These are phyloP conservation scores for Eimeria necatrix DNA, from an alignment of 169 alveolate genomes.

Conservation along the genomic window DNA sequence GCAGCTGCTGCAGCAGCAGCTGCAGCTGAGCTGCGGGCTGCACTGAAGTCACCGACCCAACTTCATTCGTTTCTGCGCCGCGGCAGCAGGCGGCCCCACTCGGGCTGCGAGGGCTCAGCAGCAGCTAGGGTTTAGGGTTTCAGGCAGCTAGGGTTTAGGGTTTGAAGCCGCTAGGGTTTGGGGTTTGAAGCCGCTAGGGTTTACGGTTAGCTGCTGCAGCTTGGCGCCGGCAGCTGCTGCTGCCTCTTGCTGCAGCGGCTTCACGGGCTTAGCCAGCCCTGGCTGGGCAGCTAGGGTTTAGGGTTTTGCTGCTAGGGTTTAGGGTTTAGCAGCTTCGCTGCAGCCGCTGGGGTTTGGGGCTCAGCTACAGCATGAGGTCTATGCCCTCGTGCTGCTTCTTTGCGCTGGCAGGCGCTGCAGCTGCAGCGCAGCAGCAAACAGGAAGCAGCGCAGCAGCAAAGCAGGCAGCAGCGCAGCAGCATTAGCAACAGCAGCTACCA, in stretches of 20 bases:
- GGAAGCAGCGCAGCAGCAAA: neutral
- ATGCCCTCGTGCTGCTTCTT: conserved; percentile 29
- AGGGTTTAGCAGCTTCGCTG: conserved; percentile 13
- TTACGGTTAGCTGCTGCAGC: neutral
- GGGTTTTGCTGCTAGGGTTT: neutral
- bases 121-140: neutral
- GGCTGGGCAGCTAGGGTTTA: neutral
- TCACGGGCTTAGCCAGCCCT: too few species aligned
- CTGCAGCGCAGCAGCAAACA: neutral
- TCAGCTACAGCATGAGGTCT: conserved; percentile 13
- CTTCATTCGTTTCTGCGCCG: too few species aligned
- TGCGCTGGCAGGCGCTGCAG: neutral
- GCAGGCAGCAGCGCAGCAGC: neutral
- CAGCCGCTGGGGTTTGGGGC: neutral
- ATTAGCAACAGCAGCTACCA: neutral
- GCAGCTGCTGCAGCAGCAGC: neutral
- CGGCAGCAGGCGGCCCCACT: neutral
- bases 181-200: neutral
- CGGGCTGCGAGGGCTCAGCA: neutral
- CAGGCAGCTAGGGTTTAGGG: neutral
- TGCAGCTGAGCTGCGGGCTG: too few species aligned
- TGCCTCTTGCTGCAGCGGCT: too few species aligned
- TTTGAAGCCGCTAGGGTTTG: neutral
- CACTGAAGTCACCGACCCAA: too few species aligned
- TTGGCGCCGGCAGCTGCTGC: neutral